Conservation (phyloP, 1,284 basidiomycete species). For the Sanguinoderma infundibulare region DNA sequence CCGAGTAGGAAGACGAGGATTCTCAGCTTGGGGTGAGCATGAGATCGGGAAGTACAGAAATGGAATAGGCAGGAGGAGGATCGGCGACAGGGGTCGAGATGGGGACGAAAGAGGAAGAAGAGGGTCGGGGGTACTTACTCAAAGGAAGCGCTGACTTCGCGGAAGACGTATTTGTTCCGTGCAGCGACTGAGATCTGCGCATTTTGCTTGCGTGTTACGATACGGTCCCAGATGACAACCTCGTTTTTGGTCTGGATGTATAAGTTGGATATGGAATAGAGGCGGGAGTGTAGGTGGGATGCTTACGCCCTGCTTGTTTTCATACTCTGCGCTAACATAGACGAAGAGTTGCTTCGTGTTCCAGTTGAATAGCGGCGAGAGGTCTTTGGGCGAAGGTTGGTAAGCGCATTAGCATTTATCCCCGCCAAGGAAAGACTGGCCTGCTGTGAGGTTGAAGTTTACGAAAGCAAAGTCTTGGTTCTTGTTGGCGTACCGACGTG, state of each 20-base stretch:
- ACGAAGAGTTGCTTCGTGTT: constrained; percentile 94
- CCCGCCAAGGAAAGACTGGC: constrained; percentile 43
- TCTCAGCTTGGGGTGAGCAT: not conserved
- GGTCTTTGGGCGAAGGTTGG: constrained; percentile 51
- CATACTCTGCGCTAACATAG: constrained; percentile 82
- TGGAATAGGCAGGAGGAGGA: not conserved
- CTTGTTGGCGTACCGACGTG: constrained; percentile 55
- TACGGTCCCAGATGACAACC: constrained; percentile 92
- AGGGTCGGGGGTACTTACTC: constrained; percentile 55
- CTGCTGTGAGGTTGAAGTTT: constrained; percentile 79
- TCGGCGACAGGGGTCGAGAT: not conserved
- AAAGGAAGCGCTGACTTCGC: constrained; percentile 78
- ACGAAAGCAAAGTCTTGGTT: constrained; percentile 78
- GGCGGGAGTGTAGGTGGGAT: not conserved
- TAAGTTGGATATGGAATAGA: not conserved
- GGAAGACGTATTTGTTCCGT: constrained; percentile 86
- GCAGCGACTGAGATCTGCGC: constrained; percentile 68
- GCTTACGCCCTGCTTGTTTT: constrained; percentile 70
- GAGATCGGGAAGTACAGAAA: not conserved
- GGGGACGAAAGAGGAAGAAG: constrained; percentile 1
- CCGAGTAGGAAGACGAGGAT: not conserved
- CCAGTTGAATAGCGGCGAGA: constrained; percentile 87
- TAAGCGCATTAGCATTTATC: not conserved
- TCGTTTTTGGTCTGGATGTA: constrained; percentile 70
- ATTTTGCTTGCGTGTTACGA: constrained; percentile 79